Evolutionary conservation across 495 filamentous ascomycete genomes (phyloP), one percentile per base, ranked within the genome.

Genomic region (Pyrenopolyporus hunteri): DNA sequence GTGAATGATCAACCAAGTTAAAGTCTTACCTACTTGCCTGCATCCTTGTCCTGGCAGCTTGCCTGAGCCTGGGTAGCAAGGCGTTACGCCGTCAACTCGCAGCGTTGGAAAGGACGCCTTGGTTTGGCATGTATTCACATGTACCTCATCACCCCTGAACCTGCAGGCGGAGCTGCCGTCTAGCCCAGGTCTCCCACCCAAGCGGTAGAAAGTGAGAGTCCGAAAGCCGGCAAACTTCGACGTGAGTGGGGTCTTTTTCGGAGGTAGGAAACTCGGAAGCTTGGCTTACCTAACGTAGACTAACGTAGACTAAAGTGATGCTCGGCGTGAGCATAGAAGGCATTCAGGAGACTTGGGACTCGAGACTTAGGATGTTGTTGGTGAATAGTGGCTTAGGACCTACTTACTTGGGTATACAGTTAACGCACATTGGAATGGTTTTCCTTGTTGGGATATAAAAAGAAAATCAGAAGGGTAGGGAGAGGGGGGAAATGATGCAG

Each of bases 141-240:
- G 57, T 60, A 60, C 63, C 56, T 53, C 11, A 14, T 17, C 26
- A 66, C 43, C 63, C 63, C 51, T 66, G 63, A 20, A 57, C 39
- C 32, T 66, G 63, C 63, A 60, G 63, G 56, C 57, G 51, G 56
- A 66, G 45, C 56, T 10, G 50, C 56, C 57, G 56, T 57, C 63
- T 66, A 66, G 60, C 63, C 46, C 39, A 46, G 47, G 40, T 56
- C 45, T 22, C 13, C 46, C 44, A 17, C 51, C 33, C 44, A 56
- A 45, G 22, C 11, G 31, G 47, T 32, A 59, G 44, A 37, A 50
- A n/a, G n/a, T n/a, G 52, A 42, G 35, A 45, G 60, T 32, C 63
- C 63, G 63, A 66, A 57, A 36, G 35, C 46, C 63, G 63, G 63
- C 14, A 57, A 35, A 26, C 50, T 28, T 49, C 36, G 39, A 16